Base-by-base conservation (phyloP, 2,329 filamentous ascomycete genomes). In the Neonectria hederae region DNA sequence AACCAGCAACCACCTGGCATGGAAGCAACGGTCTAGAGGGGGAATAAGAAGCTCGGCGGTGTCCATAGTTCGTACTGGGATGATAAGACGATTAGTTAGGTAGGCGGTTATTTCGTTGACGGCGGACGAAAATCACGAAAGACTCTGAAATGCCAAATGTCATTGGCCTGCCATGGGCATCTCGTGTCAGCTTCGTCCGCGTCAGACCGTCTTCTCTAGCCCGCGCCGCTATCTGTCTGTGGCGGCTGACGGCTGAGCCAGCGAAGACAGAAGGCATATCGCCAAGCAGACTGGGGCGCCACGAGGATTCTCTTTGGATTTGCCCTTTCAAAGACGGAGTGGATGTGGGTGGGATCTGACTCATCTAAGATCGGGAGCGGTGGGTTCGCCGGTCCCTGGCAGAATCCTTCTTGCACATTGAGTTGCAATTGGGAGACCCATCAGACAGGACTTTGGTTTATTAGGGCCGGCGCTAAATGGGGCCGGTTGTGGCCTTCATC, bases 361-460 rank as follows among this genome's bases (percentile, higher is more conserved):
- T 51, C 48, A 21, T 51, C 48, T 51, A 17, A 22, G 48, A 51
- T 51, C 48, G 48, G n/a, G 48, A 51, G 28, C 7, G n/a, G n/a
- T 30, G 28, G 28, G 48, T 51, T 51, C 48, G 26, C n/a, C 48
- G n/a, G 24, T 32, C 28, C 48, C n/a, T 32, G 48, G 5, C 17
- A 32, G 11, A 24, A 51, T 42, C 38, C 28, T 30, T 51, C 14
- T 35, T 14, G 48, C 26, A 32, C 11, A 26, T 38, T 38, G 14
- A 38, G 14, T 38, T 38, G 35, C 35, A 42, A 21, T 42, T 42
- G 38, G 38, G 38, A 42, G 38, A 42, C 35, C 35, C 35, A 17
- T 17, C 35, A 10, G 17, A 32, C 28, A 32, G 48, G 19, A 51
- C 48, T 51, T 35, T 51, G 48, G 48, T 32, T 14, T 26, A n/a